These are phyloP conservation scores for Striga asiatica DNA, from an alignment of 257 asterid genomes.

Conservation along the genomic window DNA sequence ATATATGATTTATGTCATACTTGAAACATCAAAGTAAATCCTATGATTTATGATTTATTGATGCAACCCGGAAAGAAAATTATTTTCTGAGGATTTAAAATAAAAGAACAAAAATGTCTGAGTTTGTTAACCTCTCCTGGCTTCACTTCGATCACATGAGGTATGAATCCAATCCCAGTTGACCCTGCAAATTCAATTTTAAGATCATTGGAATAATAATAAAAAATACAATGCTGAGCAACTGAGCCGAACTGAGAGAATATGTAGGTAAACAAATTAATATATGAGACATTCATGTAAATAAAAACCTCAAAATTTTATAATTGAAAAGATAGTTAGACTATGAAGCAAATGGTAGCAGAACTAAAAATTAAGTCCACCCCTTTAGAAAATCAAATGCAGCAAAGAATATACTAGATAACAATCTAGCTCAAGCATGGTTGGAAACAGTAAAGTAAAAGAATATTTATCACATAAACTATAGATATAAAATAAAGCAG, in stretches of 20 bases:
- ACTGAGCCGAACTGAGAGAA: too few species aligned
- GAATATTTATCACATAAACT: too few species aligned
- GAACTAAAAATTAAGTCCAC: background rate
- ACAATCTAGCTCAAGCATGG: too few species aligned
- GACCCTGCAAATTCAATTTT: conserved; percentile 36
- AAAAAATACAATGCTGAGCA: background rate
- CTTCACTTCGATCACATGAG: conserved; percentile 34
- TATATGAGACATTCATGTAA: background rate
- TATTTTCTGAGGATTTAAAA: background rate
- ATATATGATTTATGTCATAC: too few species aligned
- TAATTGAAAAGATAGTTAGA: background rate
- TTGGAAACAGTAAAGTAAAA: too few species aligned
- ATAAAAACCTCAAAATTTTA: background rate
- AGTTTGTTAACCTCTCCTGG: conserved; percentile 42
- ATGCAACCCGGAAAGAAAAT: background rate
- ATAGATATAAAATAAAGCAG: too few species aligned
- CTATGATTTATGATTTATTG: background rate
- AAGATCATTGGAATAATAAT: background rate
- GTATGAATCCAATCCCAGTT: conserved; percentile 33
- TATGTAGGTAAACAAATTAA: background rate
- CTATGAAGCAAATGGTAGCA: background rate
- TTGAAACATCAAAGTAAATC: background rate
- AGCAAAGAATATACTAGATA: conserved; percentile 1
- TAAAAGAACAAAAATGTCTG: background rate
- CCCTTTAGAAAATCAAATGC: background rate